Conservation (phyloP, 208 protist genomes). For the Vickermania ingenoplastis region DNA sequence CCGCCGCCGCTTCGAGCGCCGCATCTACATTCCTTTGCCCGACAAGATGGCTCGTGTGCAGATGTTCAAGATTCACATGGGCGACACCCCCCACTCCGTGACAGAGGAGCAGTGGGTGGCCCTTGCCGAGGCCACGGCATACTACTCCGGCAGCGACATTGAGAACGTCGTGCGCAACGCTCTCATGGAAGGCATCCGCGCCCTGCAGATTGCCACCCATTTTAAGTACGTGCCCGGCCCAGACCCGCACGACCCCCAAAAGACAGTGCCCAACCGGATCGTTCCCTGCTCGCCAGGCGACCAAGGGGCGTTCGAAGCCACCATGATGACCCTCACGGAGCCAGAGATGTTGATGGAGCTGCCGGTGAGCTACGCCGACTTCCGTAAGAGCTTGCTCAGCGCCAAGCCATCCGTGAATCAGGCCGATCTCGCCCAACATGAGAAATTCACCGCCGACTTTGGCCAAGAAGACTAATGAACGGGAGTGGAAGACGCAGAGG, state of each 20-base stretch:
- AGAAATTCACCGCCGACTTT: slow-evolving; percentile 95
- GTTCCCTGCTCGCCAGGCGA: slow-evolving; percentile 94
- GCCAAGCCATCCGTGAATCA: slow-evolving; percentile 85
- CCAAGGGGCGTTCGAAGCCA: slow-evolving; percentile 89
- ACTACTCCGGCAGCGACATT: slow-evolving; percentile 96
- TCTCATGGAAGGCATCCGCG: slow-evolving; percentile 97
- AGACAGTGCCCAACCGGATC: slow-evolving; percentile 64
- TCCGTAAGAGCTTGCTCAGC: slow-evolving; percentile 85
- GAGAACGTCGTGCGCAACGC: slow-evolving; percentile 94
- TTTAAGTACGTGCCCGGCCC: slow-evolving; percentile 91
- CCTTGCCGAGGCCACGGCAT: slow-evolving; percentile 85
- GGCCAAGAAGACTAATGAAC: slow-evolving; percentile 90
- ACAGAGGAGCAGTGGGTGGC: slow-evolving; percentile 81
- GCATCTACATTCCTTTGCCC: slow-evolving; percentile 91
- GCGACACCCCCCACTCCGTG: slow-evolving; percentile 87
- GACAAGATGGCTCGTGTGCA: slow-evolving; percentile 70
- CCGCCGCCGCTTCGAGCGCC: slow-evolving; percentile 85
- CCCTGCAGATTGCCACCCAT: slow-evolving; percentile 94
- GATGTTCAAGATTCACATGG: slow-evolving; percentile 96
- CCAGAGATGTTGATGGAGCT: slow-evolving; percentile 89
- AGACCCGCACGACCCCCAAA: slow-evolving; percentile 59
- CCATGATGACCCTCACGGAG: slow-evolving; percentile 78
- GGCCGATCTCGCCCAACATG: slow-evolving; percentile 87
- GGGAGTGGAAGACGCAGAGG: neutral
- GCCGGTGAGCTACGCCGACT: slow-evolving; percentile 87